A percentile compares a stretch with the other conserved stretches of the same genome.
Conservation (phyloP, 176 grass and related monocot genomes). For the Ananas comosus region DNA sequence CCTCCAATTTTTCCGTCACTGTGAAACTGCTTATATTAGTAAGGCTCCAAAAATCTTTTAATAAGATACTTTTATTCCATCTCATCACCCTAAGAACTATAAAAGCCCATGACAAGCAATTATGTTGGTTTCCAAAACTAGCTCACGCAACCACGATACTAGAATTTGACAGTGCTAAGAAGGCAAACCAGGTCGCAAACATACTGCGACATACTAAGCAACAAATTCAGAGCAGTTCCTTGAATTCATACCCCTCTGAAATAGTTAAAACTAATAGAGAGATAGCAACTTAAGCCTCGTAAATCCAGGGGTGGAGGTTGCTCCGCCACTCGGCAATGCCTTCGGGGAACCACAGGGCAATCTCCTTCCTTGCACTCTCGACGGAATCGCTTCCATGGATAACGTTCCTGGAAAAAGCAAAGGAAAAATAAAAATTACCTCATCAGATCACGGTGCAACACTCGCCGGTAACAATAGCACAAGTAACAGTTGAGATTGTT, state of each 20-base stretch:
- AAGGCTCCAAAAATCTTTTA: too few relatives aligned
- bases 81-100: too few relatives aligned
- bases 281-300: conserved; percentile 46
- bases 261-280: neutral
- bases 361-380: conserved; percentile 90
- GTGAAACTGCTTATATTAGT: too few relatives aligned
- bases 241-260: neutral
- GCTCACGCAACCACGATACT: too few relatives aligned
- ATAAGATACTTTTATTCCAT: too few relatives aligned
- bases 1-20: too few relatives aligned
- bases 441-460: neutral
- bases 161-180: too few relatives aligned
- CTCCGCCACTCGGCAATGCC: conserved; percentile 61
- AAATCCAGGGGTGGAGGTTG: conserved; percentile 92
- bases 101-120: too few relatives aligned
- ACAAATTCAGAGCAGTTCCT: neutral
- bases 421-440: neutral
- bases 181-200: too few relatives aligned
- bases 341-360: conserved; percentile 87
- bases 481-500: too few relatives aligned
- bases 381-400: conserved; percentile 88
- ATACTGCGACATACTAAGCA: neutral
- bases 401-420: conserved; percentile 49
- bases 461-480: too few relatives aligned
- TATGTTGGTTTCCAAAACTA: too few relatives aligned